These are phyloP conservation scores for Xylogone sp. DNA, from an alignment of 2,329 filamentous ascomycete genomes.

Conservation along the genomic window DNA sequence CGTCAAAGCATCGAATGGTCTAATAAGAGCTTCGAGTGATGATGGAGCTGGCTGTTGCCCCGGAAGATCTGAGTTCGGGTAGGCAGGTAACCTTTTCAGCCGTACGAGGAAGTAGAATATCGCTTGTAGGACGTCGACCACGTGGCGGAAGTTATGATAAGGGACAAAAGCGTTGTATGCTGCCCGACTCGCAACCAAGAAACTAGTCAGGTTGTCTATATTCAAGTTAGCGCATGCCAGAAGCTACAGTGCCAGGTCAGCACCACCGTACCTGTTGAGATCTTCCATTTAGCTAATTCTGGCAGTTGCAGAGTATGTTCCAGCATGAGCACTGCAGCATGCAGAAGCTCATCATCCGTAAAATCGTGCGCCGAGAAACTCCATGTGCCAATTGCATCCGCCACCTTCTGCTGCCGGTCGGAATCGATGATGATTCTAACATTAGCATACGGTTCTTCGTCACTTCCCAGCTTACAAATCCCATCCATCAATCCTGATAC, in stretches of 20 bases:
- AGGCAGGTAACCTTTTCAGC: slow-evolving; percentile 71
- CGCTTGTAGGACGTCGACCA: slow-evolving; percentile 92
- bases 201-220: slow-evolving; percentile 75
- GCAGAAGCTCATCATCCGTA: slow-evolving; percentile 83
- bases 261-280: slow-evolving; percentile 64
- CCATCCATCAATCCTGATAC: slow-evolving; percentile 86
- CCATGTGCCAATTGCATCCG: slow-evolving; percentile 68
- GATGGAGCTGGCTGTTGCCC: slow-evolving; percentile 37
- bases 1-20: slow-evolving; percentile 82
- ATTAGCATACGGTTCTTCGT: slow-evolving; percentile 58
- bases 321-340: slow-evolving; percentile 83
- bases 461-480: slow-evolving; percentile 68
- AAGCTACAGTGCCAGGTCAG: slow-evolving; percentile 20
- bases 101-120: slow-evolving; percentile 85
- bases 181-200: slow-evolving; percentile 81
- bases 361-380: slow-evolving; percentile 87
- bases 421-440: slow-evolving; percentile 65
- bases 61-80: slow-evolving; percentile 36
- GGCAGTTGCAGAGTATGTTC: slow-evolving; percentile 81
- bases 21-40: slow-evolving; percentile 70
- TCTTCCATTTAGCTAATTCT: slow-evolving; percentile 75
- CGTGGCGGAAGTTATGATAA: slow-evolving; percentile 98
- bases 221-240: slow-evolving; percentile 36
- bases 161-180: slow-evolving; percentile 97
- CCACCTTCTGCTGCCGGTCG: slow-evolving; percentile 63